Evolutionary conservation across 495 filamentous ascomycete species (phyloP), one percentile per base, ranked within the genome.

Genomic region (Aspergillus conjunctus): DNA sequence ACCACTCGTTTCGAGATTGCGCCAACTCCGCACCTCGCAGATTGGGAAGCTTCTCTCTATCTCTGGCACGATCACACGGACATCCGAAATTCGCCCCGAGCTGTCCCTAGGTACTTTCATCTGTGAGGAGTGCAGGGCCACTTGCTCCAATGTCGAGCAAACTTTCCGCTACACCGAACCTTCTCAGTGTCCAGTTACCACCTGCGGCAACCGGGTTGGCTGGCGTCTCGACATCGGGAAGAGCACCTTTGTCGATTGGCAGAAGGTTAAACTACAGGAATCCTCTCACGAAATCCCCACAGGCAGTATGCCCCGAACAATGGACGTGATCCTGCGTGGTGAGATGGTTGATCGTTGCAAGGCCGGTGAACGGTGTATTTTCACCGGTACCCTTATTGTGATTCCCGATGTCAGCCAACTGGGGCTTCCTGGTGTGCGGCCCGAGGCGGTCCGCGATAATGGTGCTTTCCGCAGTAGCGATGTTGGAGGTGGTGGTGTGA

Each of bases 171-270:
- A 96, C 74, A 97, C 92, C 3, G 94, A 99, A 68, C 94, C 94
- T 12, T 90, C 91, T 4, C 91, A 97, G 77, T 99, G 94, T 66
- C 94, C 94, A 0, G 98, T 97, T 66, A 63, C 80, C n/a, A 87
- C 83, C n/a, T 99, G 94, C 69, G 85, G 85, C 57, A 99, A 99
- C 77, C 87, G 93, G 26, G 75, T 82, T 50, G 92, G 89, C 18
- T 99, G 94, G 94, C 86, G 91, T 22, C 79, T 99, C 6, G 93
- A 99, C 65, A 98, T 99, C 69, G 84, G 91, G 46, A 94, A 97
- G 72, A 97, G 92, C 70, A 96, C 93, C 3, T 99, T 99, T 68
- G 89, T 98, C 20, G 94, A 99, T 74, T 99, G 94, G 94, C 94
- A 99, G 64, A 98, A 98, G 71, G 90, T 98, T 21, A 87, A 95